A percentile compares a stretch with the other conserved stretches of the same genome.
These are phyloP conservation scores for Neofusicoccum ribis DNA, from an alignment of 2,329 filamentous ascomycete species.

Conservation along the genomic window DNA sequence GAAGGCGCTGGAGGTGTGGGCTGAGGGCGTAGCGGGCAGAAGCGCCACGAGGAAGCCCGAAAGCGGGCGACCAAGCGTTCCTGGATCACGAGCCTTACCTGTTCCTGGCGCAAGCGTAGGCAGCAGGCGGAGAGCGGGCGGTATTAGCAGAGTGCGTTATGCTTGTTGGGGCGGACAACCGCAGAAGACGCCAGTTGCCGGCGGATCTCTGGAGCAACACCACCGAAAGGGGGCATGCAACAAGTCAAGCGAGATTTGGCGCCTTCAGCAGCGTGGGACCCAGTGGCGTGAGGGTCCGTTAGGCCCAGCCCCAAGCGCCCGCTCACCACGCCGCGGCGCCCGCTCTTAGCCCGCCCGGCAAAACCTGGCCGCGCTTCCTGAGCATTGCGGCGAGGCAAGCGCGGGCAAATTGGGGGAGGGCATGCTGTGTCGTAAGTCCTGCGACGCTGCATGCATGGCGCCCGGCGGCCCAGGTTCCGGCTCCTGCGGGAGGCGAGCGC, in stretches of 20 bases:
- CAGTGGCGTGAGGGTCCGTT: constrained; percentile 1
- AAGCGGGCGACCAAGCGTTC: not conserved
- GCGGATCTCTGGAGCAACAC: not conserved
- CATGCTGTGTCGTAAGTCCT: not conserved
- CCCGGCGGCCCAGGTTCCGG: not conserved
- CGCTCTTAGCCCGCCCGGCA: not conserved
- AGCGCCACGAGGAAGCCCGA: not conserved
- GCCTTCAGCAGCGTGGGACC: not conserved
- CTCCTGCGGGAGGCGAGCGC: not conserved
- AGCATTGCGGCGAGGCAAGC: not conserved
- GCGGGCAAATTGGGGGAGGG: not conserved
- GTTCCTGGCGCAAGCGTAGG: constrained; percentile 8
- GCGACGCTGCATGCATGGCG: not conserved
- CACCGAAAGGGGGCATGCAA: not conserved
- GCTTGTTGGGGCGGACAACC: not conserved
- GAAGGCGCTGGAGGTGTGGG: not conserved
- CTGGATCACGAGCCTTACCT: not conserved
- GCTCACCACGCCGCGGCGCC: not conserved
- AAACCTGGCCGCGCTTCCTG: not conserved
- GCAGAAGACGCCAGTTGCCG: not conserved
- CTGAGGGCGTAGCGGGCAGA: not conserved
- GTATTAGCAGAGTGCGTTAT: not conserved
- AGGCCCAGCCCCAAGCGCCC: constrained; percentile 1
- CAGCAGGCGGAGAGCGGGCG: constrained; percentile 5
- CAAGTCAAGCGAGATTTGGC: not conserved